These are phyloP conservation scores for Auricularia cornea DNA, from an alignment of 768 basidiomycete species.

Conservation along the genomic window DNA sequence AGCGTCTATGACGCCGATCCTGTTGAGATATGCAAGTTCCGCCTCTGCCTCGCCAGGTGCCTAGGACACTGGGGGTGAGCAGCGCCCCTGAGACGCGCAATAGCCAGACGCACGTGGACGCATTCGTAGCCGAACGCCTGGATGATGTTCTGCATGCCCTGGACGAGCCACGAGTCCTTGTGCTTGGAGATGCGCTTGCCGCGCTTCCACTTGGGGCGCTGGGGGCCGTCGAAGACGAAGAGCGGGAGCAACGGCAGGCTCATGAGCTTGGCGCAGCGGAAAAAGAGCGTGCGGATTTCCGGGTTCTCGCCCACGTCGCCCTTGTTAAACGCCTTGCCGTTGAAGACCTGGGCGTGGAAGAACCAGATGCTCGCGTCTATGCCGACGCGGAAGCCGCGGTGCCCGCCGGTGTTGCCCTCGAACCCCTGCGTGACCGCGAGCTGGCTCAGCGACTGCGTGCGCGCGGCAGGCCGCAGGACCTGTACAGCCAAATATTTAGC, in stretches of 20 bases:
- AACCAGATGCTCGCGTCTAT: constrained; percentile 84
- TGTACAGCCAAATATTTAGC: constrained; percentile 25
- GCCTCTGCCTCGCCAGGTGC: constrained; percentile 93
- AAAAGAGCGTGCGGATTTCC: constrained; percentile 75
- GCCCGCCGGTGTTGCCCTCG: constrained; percentile 49
- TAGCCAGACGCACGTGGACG: constrained; percentile 30
- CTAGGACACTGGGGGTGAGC: constrained; percentile 12
- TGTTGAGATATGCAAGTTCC: constrained; percentile 80
- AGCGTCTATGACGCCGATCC: constrained; percentile 75
- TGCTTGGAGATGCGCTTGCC: constrained; percentile 24
- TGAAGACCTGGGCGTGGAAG: constrained; percentile 24
- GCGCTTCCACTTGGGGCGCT: constrained; percentile 68
- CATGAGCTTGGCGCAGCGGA: constrained; percentile 73
- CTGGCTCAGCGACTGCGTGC: constrained; percentile 66
- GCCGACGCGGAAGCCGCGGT: constrained; percentile 72
- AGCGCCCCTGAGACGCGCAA: constrained; percentile 19
- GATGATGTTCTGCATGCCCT: constrained; percentile 21
- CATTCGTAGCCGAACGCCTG: constrained; percentile 32
- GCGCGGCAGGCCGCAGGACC: constrained; percentile 65
- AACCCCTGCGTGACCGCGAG: constrained; percentile 72
- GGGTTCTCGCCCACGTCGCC: constrained; percentile 63
- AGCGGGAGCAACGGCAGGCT: constrained; percentile 74
- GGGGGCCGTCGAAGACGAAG: constrained; percentile 88
- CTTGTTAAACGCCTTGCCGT: not conserved
- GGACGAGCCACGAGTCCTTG: constrained; percentile 22